These are phyloP conservation scores for Verticillium longisporum DNA, from an alignment of 2,329 filamentous ascomycete species.

Conservation along the genomic window DNA sequence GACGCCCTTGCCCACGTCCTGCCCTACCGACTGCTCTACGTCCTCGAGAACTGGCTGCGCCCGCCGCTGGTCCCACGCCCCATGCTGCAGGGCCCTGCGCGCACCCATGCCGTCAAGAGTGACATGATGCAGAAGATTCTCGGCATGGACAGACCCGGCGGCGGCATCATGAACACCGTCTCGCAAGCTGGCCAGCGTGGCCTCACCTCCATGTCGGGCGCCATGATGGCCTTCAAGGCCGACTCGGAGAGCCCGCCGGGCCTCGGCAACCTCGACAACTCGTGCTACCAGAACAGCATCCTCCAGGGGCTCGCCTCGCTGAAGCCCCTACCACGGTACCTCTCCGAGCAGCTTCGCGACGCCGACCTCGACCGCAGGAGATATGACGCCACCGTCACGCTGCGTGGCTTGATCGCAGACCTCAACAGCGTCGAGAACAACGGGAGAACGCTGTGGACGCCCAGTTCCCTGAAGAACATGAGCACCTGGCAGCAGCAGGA, in stretches of 20 bases:
- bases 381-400: slow-evolving; percentile 23
- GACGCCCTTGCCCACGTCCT: slow-evolving; percentile 49
- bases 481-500: slow-evolving; percentile 95
- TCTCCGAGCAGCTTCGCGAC: slow-evolving; percentile 38
- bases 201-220: slow-evolving; percentile 44
- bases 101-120: slow-evolving; percentile 53
- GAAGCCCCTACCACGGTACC: slow-evolving; percentile 59
- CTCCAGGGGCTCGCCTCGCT: slow-evolving; percentile 79
- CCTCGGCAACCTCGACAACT: slow-evolving; percentile 87
- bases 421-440: slow-evolving; percentile 66
- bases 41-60: slow-evolving; percentile 48
- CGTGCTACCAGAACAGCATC: slow-evolving; percentile 96
- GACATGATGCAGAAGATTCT: slow-evolving; percentile 58
- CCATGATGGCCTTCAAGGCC: slow-evolving; percentile 29
- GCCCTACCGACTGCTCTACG: slow-evolving; percentile 50
- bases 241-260: slow-evolving; percentile 51
- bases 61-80: slow-evolving; percentile 33
- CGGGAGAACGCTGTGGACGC: slow-evolving; percentile 75
- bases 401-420: slow-evolving; percentile 61
- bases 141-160: slow-evolving; percentile 45
- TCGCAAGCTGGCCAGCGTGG: slow-evolving; percentile 52
- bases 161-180: slow-evolving; percentile 48
- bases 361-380: slow-evolving; percentile 8
- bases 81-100: slow-evolving; percentile 28
- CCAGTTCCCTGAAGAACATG: slow-evolving; percentile 80